Base-by-base conservation (phyloP, 805 yeast genomes). In the Hyphopichia homilentoma region DNA sequence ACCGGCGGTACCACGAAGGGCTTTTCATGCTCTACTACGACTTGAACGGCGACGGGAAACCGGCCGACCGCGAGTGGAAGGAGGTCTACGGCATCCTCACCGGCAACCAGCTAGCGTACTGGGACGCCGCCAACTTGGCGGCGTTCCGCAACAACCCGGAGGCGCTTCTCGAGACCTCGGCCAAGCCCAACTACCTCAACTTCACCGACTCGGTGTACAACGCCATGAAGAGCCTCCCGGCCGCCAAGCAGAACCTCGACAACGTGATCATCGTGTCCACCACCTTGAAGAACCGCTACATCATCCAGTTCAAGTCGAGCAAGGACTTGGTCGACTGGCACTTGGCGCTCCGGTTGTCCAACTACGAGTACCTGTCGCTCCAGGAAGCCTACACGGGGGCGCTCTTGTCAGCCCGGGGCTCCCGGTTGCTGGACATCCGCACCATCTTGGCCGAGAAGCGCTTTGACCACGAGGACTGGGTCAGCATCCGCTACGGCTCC, bases 301-400 rank as follows among this genome's bases (percentile, higher is more conserved):
- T 93, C 39, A 61, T 93, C 36, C 97, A 89, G 59, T 84, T 81
- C 47, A 68, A 83, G 25, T 69, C 85, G 12, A 65, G 65, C 29
- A 80, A 75, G 31, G 77, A 79, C 34, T 79, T 82, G 51, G 66
- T 71, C 33, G 70, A 70, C 37, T 93, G 97, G 97, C 77, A 79
- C 40, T 73, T 88, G 4, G 90, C 96, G 4, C 74, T 93, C 36
- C 68, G 96, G 38, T 66, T 93, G 40, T 70, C 95, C 8, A 72
- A 78, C 25, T 89, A 75, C 54, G 98, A 93, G 62, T 81, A 82
- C 57, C 75, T 80, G 13, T 65, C 87, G 7, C 66, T 93, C 36
- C 97, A 93, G 62, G 95, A 88, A 54, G 97, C 97, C 1, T 93
- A 93, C 57, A 89, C 98, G 0, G 98, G 96, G 7, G 96, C 97